These are phyloP conservation scores for Nemania diffusa DNA, from an alignment of 2,329 filamentous ascomycete genomes.

Conservation along the genomic window DNA sequence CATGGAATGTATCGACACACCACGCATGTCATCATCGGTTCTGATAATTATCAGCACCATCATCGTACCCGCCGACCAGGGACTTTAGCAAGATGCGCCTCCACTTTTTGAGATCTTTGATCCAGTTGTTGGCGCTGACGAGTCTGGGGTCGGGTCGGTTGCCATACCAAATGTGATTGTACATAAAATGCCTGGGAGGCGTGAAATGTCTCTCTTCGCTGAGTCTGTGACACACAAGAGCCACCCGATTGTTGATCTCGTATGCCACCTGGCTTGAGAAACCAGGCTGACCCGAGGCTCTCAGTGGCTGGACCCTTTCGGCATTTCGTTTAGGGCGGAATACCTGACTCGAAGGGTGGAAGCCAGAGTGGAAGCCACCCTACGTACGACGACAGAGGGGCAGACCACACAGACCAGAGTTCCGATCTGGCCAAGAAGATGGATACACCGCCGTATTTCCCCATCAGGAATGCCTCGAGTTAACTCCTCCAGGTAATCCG, in stretches of 20 bases:
- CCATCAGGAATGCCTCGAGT: constrained; percentile 15
- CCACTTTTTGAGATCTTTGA: constrained; percentile 18
- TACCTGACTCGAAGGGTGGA: constrained; percentile 14
- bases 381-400: no score
- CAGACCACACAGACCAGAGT: not conserved
- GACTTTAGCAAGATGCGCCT: constrained; percentile 2
- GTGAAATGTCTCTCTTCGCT: constrained; percentile 2
- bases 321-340: constrained; percentile 1
- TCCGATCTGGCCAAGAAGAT: not conserved
- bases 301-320: not conserved
- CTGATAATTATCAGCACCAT: not conserved
- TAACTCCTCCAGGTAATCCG: constrained; percentile 1
- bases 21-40: not conserved
- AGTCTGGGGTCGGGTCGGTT: constrained; percentile 16
- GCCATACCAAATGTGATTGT: not conserved
- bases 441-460: constrained; percentile 15
- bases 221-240: constrained; percentile 22
- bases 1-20: not conserved
- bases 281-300: not conserved
- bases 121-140: constrained; percentile 5
- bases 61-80: constrained; percentile 8
- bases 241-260: constrained; percentile 22
- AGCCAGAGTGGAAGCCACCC: no score
- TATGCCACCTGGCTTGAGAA: constrained; percentile 9
- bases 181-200: no score